A percentile compares a stretch with the other conserved stretches of the same genome.
These are phyloP conservation scores for Phytophthora citrophthora DNA, from an alignment of 352 stramenopile species.

Conservation along the genomic window DNA sequence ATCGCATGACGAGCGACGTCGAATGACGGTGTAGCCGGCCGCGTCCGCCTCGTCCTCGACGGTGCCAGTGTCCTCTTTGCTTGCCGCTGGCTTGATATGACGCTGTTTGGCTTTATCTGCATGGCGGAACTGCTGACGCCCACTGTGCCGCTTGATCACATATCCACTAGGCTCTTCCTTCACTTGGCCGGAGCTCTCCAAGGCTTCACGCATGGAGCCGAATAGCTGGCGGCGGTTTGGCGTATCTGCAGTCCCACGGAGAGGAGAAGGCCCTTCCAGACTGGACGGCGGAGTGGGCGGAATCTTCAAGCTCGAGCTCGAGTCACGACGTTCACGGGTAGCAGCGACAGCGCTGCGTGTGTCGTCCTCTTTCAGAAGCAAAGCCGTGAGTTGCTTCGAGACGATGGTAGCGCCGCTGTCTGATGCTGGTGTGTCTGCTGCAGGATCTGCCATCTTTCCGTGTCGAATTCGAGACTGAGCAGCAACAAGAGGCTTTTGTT, in stretches of 20 bases:
- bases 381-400: constrained; percentile 19
- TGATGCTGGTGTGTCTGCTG: constrained; percentile 17
- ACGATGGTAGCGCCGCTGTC: constrained; percentile 20
- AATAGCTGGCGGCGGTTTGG: constrained; percentile 39
- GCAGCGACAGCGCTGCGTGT: neutral
- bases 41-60: constrained; percentile 39
- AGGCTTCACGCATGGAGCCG: constrained; percentile 50
- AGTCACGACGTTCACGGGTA: neutral
- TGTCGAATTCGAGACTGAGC: constrained; percentile 29
- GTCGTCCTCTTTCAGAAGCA: constrained; percentile 32
- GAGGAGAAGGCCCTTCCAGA: constrained; percentile 1
- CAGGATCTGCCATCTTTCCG: constrained; percentile 27
- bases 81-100: constrained; percentile 15
- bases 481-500: constrained; percentile 12
- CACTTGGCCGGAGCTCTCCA: constrained; percentile 43
- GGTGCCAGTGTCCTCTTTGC: constrained; percentile 10
- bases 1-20: constrained; percentile 40
- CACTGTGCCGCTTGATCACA: constrained; percentile 40
- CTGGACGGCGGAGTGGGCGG: constrained; percentile 6
- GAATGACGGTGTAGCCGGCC: constrained; percentile 65
- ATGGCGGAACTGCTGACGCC: constrained; percentile 11
- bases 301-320: constrained; percentile 1
- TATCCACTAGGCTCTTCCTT: constrained; percentile 47
- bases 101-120: constrained; percentile 15
- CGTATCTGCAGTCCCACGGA: neutral